Evolutionary conservation across 2,329 filamentous ascomycete species (phyloP).

Genomic region (Tolypocladium guangdongense): DNA sequence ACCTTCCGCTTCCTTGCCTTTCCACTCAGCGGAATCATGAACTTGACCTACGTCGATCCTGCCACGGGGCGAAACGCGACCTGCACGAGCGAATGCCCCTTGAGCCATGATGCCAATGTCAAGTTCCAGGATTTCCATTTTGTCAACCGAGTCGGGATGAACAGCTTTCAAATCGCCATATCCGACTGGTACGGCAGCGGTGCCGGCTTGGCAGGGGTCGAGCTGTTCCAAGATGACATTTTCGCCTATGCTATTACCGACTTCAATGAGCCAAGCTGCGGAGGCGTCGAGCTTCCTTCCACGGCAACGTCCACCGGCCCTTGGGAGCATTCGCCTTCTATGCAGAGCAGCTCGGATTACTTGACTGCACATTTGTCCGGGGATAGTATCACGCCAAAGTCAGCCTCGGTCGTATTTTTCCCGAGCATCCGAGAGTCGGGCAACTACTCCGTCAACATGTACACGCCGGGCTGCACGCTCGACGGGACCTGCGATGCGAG

Average conservation of each 20-base stretch:
- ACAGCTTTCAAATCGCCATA: slow-evolving; percentile 73
- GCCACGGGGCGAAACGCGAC: slow-evolving; percentile 52
- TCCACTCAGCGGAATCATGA: slow-evolving; percentile 88
- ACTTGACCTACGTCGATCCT: slow-evolving; percentile 81
- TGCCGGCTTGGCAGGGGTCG: slow-evolving; percentile 74
- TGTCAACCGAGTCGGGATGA: slow-evolving; percentile 81
- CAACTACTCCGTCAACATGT: slow-evolving; percentile 84
- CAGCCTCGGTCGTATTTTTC: slow-evolving; percentile 62
- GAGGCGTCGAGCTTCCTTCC: slow-evolving; percentile 49
- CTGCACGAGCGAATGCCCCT: slow-evolving; percentile 77
- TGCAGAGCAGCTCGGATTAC: slow-evolving; percentile 63
- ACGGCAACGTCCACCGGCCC: slow-evolving; percentile 58
- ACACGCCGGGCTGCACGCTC: slow-evolving; percentile 80
- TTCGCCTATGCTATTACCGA: slow-evolving; percentile 73
- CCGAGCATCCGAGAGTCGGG: slow-evolving; percentile 83
- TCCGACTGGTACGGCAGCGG: slow-evolving; percentile 79
- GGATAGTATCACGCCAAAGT: slow-evolving; percentile 42
- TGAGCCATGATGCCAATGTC: slow-evolving; percentile 57
- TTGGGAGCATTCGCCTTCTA: slow-evolving; percentile 61
- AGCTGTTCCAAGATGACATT: slow-evolving; percentile 79
- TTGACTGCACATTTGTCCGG: slow-evolving; percentile 55
- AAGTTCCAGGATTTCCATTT: slow-evolving; percentile 84
- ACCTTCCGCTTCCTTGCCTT: slow-evolving; percentile 79
- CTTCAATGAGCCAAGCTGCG: slow-evolving; percentile 84
- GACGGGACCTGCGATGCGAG: slow-evolving; percentile 67